Percentiles rank a stretch among this genome's conserved stretches.
These are phyloP conservation scores for Colletotrichum agaves DNA, from an alignment of 2,329 filamentous ascomycete genomes.

Conservation along the genomic window DNA sequence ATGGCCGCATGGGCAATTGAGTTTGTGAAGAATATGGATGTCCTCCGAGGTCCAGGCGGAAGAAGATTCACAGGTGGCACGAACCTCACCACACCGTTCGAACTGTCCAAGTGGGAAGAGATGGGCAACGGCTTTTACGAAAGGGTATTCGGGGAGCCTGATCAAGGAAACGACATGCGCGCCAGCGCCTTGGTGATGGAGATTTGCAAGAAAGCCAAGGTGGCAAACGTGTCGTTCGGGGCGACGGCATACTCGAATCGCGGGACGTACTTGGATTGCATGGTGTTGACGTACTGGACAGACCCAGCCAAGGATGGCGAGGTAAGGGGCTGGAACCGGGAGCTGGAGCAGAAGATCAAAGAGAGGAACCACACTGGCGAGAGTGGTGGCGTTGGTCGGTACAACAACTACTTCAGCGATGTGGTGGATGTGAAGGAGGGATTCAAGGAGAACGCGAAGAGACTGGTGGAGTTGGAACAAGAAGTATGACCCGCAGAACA, in stretches of 20 bases:
- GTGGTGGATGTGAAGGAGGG: slow-evolving; percentile 43
- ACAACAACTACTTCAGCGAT: slow-evolving; percentile 45
- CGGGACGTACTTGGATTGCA: slow-evolving; percentile 55
- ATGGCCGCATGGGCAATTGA: slow-evolving; percentile 41
- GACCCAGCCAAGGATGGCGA: slow-evolving; percentile 49
- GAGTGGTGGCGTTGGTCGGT: slow-evolving; percentile 41
- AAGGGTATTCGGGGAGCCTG: slow-evolving; percentile 39
- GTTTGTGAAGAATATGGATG: slow-evolving; percentile 45
- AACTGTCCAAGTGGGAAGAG: slow-evolving; percentile 45
- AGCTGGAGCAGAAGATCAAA: slow-evolving; percentile 43
- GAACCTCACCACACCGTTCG: slow-evolving; percentile 55
- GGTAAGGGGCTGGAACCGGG: slow-evolving; percentile 52
- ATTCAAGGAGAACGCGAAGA: slow-evolving; percentile 46
- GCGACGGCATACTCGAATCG: slow-evolving; percentile 58
- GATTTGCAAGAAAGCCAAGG: slow-evolving; percentile 52
- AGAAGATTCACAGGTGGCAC: slow-evolving; percentile 54
- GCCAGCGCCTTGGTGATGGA: slow-evolving; percentile 53
- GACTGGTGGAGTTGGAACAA: slow-evolving; percentile 47
- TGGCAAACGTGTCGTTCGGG: slow-evolving; percentile 47
- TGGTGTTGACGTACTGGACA: slow-evolving; percentile 54
- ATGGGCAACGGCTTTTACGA: slow-evolving; percentile 46
- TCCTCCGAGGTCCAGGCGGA: slow-evolving; percentile 49
- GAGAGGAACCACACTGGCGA: slow-evolving; percentile 40
- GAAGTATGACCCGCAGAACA: slow-evolving; percentile 48
- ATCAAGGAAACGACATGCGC: slow-evolving; percentile 41